Evolutionary conservation across 257 asterid genomes (phyloP).

Genomic region (Linderniella brevidens): DNA sequence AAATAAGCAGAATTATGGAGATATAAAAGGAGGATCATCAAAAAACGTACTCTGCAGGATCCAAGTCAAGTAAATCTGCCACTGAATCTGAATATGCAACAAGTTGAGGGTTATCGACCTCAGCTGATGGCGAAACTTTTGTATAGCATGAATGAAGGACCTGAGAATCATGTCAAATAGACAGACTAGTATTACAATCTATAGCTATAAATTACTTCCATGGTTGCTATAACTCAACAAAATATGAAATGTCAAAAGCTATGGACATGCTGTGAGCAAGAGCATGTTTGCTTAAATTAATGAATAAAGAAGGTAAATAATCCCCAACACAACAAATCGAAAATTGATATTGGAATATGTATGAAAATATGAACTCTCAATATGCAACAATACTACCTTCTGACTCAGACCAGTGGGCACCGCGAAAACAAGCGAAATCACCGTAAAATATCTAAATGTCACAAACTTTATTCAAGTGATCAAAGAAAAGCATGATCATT

Average conservation of each 20-base stretch:
- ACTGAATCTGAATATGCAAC: constrained; percentile 87
- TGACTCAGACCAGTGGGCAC: too few relatives aligned
- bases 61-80: constrained; percentile 67
- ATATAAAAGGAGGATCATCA: neutral
- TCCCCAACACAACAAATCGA: too few relatives aligned
- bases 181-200: neutral
- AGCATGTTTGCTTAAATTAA: too few relatives aligned
- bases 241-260: neutral
- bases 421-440: too few relatives aligned
- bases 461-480: too few relatives aligned
- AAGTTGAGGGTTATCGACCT: constrained; percentile 83
- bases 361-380: too few relatives aligned
- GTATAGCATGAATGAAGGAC: constrained; percentile 81
- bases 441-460: too few relatives aligned
- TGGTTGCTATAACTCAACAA: too few relatives aligned
- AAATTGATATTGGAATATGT: too few relatives aligned
- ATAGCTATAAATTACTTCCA: neutral
- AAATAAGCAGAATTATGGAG: constrained; percentile 16
- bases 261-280: neutral
- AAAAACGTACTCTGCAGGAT: constrained; percentile 60
- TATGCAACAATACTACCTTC: too few relatives aligned
- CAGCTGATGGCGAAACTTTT: constrained; percentile 69
- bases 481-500: too few relatives aligned
- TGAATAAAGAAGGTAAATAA: too few relatives aligned
- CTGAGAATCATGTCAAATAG: constrained; percentile 21